Evolutionary conservation across 73 alveolate genomes (phyloP).

Genomic region (Tetrahymena elliotti): DNA sequence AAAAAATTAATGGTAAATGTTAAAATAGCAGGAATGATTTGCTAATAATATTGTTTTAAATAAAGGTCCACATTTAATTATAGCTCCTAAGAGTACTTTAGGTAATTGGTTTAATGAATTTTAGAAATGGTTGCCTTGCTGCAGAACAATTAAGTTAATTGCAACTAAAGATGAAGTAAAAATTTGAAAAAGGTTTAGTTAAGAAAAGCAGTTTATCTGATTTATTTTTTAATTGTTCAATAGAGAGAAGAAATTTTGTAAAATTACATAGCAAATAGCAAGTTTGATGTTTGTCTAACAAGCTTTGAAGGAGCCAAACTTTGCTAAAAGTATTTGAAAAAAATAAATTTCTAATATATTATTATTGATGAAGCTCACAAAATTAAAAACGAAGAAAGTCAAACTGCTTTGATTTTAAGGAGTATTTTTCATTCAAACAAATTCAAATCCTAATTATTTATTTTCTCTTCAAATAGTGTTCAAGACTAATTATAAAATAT

Average conservation of each 20-base stretch:
- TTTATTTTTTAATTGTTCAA: constrained; percentile 27
- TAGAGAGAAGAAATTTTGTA: constrained; percentile 84
- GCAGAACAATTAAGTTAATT: constrained; percentile 76
- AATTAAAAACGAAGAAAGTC: constrained; percentile 85
- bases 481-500: constrained; percentile 76
- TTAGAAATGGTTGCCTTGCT: constrained; percentile 85
- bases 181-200: not conserved
- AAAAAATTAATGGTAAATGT: constrained; percentile 35
- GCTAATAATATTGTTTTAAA: not conserved
- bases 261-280: constrained; percentile 67
- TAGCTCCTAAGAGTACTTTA: constrained; percentile 90
- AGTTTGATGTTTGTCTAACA: constrained; percentile 92
- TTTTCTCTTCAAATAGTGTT: constrained; percentile 60
- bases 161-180: constrained; percentile 66
- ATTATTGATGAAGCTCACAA: constrained; percentile 97
- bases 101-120: constrained; percentile 96
- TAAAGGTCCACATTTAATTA: constrained; percentile 63
- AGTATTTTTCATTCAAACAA: not conserved
- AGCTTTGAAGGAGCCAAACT: constrained; percentile 94
- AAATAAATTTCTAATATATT: constrained; percentile 88
- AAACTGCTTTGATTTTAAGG: constrained; percentile 7
- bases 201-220: not conserved
- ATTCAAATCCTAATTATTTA: not conserved
- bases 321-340: constrained; percentile 73
- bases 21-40: not conserved